Evolutionary conservation across 164 flowering plant genomes (phyloP), one percentile per base, ranked within the genome.

Genomic region (Vitis riparia): DNA sequence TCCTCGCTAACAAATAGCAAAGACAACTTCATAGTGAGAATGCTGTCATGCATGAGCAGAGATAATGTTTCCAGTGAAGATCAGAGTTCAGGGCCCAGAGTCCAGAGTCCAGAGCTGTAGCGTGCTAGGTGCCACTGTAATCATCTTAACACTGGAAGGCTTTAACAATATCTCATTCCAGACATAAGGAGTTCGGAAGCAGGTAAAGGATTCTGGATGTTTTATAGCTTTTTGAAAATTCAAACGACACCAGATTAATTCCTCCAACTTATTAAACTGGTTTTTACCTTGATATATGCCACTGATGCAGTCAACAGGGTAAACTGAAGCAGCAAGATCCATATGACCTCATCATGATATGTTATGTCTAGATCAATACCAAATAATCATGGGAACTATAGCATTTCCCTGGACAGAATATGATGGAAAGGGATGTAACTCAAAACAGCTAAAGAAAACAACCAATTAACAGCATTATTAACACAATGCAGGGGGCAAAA

Each of bases 241-340:
- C 5, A 53, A 15, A 37, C 62, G 2, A 29, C 68, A 8, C 56
- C 65, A 64, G n/a, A 13, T 5, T 3, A 10, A 16, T 23, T 29
- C n/a, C 32, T 50, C 30, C 53, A 27, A 56, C 4, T 37, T 8
- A 30, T 10, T 15, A 19, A 66, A 48, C 59, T 52, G 49, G n/a
- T 19, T 47, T 61, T 51, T 19, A 11, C 12, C 11, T 6, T 23
- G 67, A 4, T 30, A 50, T 11, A 23, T 23, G 27, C 27, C 27
- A 23, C 27, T 23, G 27, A 23, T 23, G 27, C 27, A 23, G 23
- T 50, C 68, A 55, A 56, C 65, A 68, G 52, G 52, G n/a, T 48
- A 62, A 73, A 67, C 59, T 65, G 63, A 73, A 63, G 72, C 68
- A 68, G 60, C 51, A 58, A 60, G 30, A 68, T 53, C 69, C 55